Percentiles rank a stretch among this genome's conserved stretches.
Conservation (phyloP, 2,329 filamentous ascomycete genomes). For the Hymenoscyphus occultus region DNA sequence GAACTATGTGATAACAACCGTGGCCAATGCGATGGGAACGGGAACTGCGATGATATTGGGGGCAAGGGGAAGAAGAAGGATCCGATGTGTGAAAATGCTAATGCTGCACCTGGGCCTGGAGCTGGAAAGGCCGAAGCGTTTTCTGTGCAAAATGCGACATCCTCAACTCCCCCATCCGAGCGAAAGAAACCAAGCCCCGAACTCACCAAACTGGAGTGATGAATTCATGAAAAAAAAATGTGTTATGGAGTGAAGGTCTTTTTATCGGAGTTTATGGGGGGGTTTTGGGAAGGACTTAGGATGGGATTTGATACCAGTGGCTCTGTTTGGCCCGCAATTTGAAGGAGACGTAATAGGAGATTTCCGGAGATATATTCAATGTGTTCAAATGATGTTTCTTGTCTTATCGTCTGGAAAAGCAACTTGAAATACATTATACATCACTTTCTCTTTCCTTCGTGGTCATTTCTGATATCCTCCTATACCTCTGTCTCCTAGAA, state of each 20-base stretch:
- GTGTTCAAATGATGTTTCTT: background rate
- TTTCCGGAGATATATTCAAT: background rate
- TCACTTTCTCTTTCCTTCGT: too few relatives aligned
- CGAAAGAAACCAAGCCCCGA: background rate
- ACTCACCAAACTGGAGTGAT: background rate
- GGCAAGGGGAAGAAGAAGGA: background rate
- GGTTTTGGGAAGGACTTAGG: background rate
- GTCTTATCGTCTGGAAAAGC: background rate
- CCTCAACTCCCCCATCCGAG: background rate
- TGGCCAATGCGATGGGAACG: conserved; percentile 1
- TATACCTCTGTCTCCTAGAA: too few relatives aligned
- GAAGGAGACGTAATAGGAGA: background rate
- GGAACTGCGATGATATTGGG: background rate
- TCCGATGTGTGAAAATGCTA: background rate
- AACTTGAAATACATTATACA: too few relatives aligned
- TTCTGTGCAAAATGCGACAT: background rate
- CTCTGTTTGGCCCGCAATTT: background rate
- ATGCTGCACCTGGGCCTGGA: background rate
- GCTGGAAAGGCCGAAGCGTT: background rate
- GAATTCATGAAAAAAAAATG: background rate
- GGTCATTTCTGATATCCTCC: too few relatives aligned
- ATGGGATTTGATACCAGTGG: background rate
- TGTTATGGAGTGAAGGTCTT: background rate
- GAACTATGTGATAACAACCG: background rate
- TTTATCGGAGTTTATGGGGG: background rate